phyloP scores from a whole-genome alignment of 352 stramenopile genomes.

The Phytopythium cucurbitacearum region DNA sequence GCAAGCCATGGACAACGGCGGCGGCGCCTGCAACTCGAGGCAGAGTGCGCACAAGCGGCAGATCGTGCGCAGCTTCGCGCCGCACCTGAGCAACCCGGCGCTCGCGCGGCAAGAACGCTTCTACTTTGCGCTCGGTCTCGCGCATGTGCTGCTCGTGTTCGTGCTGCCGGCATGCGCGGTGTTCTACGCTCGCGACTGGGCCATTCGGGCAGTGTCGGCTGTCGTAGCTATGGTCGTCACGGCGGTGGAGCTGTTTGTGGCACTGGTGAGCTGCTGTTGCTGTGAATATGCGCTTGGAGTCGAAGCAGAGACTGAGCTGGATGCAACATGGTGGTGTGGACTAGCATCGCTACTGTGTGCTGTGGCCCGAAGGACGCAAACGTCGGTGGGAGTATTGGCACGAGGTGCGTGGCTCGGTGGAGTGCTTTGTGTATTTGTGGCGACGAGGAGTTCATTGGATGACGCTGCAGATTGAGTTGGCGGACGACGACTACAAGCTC shows the following conservation, averaged over 20 bases:
- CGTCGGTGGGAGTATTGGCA: conserved; percentile 74
- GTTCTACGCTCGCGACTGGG: conserved; percentile 40
- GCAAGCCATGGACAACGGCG: not conserved
- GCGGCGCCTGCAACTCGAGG: not conserved
- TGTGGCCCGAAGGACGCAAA: conserved; percentile 65
- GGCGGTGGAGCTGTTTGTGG: conserved; percentile 56
- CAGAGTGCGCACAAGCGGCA: conserved; percentile 60
- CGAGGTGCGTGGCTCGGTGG: conserved; percentile 26
- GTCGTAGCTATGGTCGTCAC: conserved; percentile 38
- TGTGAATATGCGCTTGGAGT: conserved; percentile 25
- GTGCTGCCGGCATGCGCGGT: conserved; percentile 43
- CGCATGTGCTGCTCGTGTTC: conserved; percentile 48
- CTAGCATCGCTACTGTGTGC: conserved; percentile 64
- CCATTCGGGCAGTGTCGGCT: not conserved
- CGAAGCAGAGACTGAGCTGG: not conserved
- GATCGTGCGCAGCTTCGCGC: conserved; percentile 69
- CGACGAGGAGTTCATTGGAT: not conserved
- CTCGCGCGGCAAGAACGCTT: conserved; percentile 46
- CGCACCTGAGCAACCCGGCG: conserved; percentile 49
- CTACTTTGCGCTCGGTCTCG: conserved; percentile 51
- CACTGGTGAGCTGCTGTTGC: conserved; percentile 45
- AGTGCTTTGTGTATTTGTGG: not conserved
- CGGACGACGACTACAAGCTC: conserved; percentile 64
- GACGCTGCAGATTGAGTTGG: conserved; percentile 51
- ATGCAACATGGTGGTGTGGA: not conserved